Base-by-base conservation (phyloP, 2,329 filamentous ascomycete genomes). In the Pseudonectria foliicola region DNA sequence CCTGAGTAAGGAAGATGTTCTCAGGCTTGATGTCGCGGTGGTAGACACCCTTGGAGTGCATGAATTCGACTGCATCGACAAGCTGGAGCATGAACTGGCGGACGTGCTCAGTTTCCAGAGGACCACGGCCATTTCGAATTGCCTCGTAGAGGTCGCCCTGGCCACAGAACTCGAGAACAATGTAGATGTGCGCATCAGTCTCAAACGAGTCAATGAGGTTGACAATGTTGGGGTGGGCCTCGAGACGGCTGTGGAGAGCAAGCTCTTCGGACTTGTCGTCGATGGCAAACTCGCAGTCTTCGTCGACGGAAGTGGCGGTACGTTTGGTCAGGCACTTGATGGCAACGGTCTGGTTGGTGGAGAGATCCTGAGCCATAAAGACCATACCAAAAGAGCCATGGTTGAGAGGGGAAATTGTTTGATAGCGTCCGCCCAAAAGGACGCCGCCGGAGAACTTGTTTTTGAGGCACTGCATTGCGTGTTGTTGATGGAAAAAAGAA, bases 311-410 rank as follows among this genome's bases (percentile, higher is more conserved):
- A 30, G 82, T 77, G 8, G 75, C 77, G 8, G 75, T 70, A 51
- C 77, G 75, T 73, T 96, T 98, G 56, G 87, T 88, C 61, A 96
- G 69, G 62, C 90, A 95, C 68, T 98, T 98, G 74, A 98, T 85
- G 43, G 92, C 92, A 50, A 98, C 92, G 40, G 78, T 75, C 40
- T 92, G 72, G 50, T 80, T 77, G 41, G 85, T 94, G 45, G 71
- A 60, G 46, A 80, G 70, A 60, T 98, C 88, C 59, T 75, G 82
- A 40, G 90, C 92, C 66, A 88, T 81, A 65, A 95, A 95, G 53
- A 98, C 92, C 86, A 96, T 93, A 58, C 92, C 92, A 57, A 96
- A 98, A 37, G 92, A 96, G 52, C 92, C 92, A 74, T 95, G 88
- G 60, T 98, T 98, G 67, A 98, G 83, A 38, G 92, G 89, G 49